Evolutionary conservation across 495 filamentous ascomycete genomes (phyloP), one percentile per base, ranked within the genome.

Genomic region (Elaphomyces granulatus): DNA sequence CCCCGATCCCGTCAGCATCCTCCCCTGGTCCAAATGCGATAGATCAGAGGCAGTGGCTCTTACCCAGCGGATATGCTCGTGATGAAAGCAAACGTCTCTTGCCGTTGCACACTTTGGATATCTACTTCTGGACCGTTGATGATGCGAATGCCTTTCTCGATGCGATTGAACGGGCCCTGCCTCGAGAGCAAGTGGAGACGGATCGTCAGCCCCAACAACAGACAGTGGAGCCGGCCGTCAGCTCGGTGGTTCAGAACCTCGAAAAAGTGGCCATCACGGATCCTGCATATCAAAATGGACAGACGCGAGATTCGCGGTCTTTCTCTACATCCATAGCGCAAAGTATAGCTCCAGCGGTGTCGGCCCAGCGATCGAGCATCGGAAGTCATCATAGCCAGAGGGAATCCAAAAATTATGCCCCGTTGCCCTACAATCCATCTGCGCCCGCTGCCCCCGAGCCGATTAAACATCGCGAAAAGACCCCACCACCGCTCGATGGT

Each of bases 351-450:
- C 44, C 59, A 17, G 56, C 65, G 18, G 54, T 58, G 26, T 51
- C 56, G 18, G 54, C 57, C 3, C 50, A 52, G 32, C 44, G 43
- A 14, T 38, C 45, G 21, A n/a, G 37, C 15, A 41, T 40, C 20
- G 40, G 34, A 50, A 41, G 55, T 54, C 39, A 64, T 58, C 28
- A 58, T 28, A 45, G 59, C 14, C 57, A 48, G 15, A 58, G 61
- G 44, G 60, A 70, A 10, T 58, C 66, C 15, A 62, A 63, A 36
- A 64, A 50, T 34, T 77, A 72, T 37, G 66, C 69, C n/a, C 82
- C 84, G n/a, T 71, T 90, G 38, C 74, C 84, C 2, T 94, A 94
- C 48, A 94, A 94, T 56, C 87, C 87, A 1, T 85, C 87, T 0
- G 85, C 87, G 1, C 87, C 87, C 8, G 66, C 87, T 2, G 83